Conservation (phyloP, 176 grass and related monocot species). For the Aegilops umbellulata region DNA sequence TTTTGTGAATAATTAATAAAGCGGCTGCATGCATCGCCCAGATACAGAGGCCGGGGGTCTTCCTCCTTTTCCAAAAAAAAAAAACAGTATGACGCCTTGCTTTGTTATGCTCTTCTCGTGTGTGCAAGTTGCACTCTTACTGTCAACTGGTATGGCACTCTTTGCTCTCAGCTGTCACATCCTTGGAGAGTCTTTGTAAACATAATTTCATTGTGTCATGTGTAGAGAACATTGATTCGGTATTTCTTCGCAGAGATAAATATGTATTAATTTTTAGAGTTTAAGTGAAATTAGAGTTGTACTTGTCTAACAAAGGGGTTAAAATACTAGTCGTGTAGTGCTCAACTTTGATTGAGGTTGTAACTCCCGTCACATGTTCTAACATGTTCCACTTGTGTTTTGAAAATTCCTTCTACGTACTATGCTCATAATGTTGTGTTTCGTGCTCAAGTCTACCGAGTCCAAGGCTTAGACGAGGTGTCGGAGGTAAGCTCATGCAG, state of each 20-base stretch:
- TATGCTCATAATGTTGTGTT: slow-evolving; percentile 49
- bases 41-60: no score
- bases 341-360: not conserved
- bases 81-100: not conserved
- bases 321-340: not conserved
- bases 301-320: no score
- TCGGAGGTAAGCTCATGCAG: no score
- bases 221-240: not conserved
- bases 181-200: not conserved
- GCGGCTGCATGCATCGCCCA: no score
- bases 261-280: slow-evolving; percentile 22
- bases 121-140: no score
- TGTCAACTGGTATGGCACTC: not conserved
- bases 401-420: slow-evolving; percentile 35
- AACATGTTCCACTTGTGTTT: not conserved
- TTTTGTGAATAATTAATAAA: no score
- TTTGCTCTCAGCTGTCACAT: not conserved
- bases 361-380: not conserved
- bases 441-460: no score
- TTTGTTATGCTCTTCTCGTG: no score
- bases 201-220: not conserved
- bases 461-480: no score
- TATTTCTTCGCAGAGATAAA: no score
- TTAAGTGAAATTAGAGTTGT: no score
- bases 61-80: no score